A percentile compares a stretch with the other conserved stretches of the same genome.
Conservation (phyloP, 805 yeast genomes). For the Saturnispora galanensis region DNA sequence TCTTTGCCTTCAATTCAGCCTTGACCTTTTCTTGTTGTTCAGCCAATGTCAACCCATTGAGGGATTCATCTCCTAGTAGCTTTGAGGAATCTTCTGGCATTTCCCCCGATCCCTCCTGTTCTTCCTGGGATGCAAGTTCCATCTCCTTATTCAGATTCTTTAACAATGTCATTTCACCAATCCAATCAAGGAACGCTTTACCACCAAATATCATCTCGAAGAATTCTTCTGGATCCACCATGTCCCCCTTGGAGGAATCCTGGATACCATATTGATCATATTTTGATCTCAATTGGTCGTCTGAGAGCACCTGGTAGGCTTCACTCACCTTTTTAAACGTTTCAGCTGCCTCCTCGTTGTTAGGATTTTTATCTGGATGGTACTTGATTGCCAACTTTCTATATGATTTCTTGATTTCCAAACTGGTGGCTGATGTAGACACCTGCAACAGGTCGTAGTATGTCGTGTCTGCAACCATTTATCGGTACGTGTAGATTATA, state of each 20-base stretch:
- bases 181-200: constrained; percentile 66
- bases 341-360: constrained; percentile 80
- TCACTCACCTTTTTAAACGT: constrained; percentile 69
- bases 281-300: constrained; percentile 52
- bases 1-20: constrained; percentile 26
- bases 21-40: constrained; percentile 24
- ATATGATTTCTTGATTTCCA: constrained; percentile 88
- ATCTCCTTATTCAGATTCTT: constrained; percentile 53
- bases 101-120: constrained; percentile 29
- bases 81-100: constrained; percentile 29
- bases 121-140: constrained; percentile 31
- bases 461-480: constrained; percentile 75
- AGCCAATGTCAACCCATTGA: constrained; percentile 12
- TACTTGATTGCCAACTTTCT: constrained; percentile 79
- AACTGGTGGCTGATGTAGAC: constrained; percentile 55
- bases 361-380: constrained; percentile 97
- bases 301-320: constrained; percentile 75
- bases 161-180: constrained; percentile 65
- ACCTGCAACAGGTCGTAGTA: constrained; percentile 81
- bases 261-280: constrained; percentile 72
- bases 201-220: constrained; percentile 82
- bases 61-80: constrained; percentile 21
- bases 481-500: not conserved
- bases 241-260: constrained; percentile 49
- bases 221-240: constrained; percentile 78